Evolutionary conservation across 805 yeast genomes (phyloP).

Genomic region (Metschnikowia reukaufii): DNA sequence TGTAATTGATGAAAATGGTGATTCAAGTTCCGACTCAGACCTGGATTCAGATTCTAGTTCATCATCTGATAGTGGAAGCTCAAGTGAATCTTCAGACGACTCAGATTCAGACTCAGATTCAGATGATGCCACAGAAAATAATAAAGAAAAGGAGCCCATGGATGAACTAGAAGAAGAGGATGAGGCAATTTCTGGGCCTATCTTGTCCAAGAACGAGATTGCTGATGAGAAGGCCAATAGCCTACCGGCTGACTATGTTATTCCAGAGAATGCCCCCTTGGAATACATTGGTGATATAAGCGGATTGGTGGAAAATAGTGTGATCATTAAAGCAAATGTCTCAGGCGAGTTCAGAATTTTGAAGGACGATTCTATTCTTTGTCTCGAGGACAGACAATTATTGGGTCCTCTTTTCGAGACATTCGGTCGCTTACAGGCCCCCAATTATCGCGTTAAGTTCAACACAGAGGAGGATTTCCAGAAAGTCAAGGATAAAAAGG

Average conservation of each 20-base stretch:
- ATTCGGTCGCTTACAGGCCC: slow-evolving; percentile 82
- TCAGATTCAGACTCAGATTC: slow-evolving; percentile 13
- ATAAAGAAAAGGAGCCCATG: slow-evolving; percentile 5
- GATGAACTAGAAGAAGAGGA: slow-evolving; percentile 44
- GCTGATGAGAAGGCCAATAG: slow-evolving; percentile 64
- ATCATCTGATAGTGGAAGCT: not conserved
- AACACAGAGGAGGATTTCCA: slow-evolving; percentile 49
- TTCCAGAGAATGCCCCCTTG: slow-evolving; percentile 62
- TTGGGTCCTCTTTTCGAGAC: slow-evolving; percentile 84
- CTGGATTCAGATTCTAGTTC: not conserved
- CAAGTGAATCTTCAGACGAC: not conserved
- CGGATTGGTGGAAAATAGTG: slow-evolving; percentile 68
- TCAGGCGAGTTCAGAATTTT: slow-evolving; percentile 86
- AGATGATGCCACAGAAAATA: slow-evolving; percentile 3
- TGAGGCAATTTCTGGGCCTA: slow-evolving; percentile 56
- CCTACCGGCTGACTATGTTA: slow-evolving; percentile 63
- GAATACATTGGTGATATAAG: slow-evolving; percentile 70
- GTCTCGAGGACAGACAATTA: slow-evolving; percentile 67
- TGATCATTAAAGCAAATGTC: slow-evolving; percentile 65
- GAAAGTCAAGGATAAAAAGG: slow-evolving; percentile 48
- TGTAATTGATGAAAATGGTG: slow-evolving; percentile 8
- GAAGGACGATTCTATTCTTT: slow-evolving; percentile 76
- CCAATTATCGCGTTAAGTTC: slow-evolving; percentile 76
- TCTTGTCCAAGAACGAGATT: slow-evolving; percentile 75
- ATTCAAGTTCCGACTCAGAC: not conserved